A percentile compares a stretch with the other conserved stretches of the same genome.
phyloP scores from a whole-genome alignment of 768 basidiomycete genomes.

The Gyrodon lividus region DNA sequence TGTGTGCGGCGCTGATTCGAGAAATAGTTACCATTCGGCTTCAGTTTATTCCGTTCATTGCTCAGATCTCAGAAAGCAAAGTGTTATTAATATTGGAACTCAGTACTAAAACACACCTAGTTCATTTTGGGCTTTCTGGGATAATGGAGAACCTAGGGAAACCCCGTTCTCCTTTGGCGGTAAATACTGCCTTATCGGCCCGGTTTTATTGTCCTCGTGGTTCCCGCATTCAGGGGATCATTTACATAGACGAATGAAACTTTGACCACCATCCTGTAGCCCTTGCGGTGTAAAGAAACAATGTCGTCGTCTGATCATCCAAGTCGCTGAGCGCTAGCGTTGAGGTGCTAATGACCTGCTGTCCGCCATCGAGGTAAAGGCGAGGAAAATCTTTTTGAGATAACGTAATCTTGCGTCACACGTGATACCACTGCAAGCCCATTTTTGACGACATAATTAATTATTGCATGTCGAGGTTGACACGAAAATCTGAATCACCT shows the following conservation, averaged over 20 bases:
- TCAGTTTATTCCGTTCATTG: background rate
- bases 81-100: conserved; percentile 17
- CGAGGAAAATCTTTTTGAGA: too few species aligned
- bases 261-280: background rate
- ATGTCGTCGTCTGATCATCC: background rate
- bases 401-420: background rate
- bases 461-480: too few species aligned
- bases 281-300: conserved; percentile 15
- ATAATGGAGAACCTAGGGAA: conserved; percentile 17
- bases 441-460: background rate
- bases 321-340: too few species aligned
- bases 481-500: background rate
- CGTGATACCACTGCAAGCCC: too few species aligned
- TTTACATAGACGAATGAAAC: background rate
- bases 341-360: too few species aligned
- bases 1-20: conserved; percentile 1
- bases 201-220: conserved; percentile 29
- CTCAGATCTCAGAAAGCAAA: background rate
- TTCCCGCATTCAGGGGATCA: conserved; percentile 16
- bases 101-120: conserved; percentile 13
- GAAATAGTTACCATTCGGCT: conserved; percentile 5
- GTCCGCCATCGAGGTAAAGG: too few species aligned
- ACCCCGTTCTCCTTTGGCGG: conserved; percentile 9
- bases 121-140: conserved; percentile 32
- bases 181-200: conserved; percentile 10